Percentiles rank a stretch among this genome's conserved stretches.
phyloP scores from a whole-genome alignment of 2,329 filamentous ascomycete species.

The Pseudogymnoascus sp. region DNA sequence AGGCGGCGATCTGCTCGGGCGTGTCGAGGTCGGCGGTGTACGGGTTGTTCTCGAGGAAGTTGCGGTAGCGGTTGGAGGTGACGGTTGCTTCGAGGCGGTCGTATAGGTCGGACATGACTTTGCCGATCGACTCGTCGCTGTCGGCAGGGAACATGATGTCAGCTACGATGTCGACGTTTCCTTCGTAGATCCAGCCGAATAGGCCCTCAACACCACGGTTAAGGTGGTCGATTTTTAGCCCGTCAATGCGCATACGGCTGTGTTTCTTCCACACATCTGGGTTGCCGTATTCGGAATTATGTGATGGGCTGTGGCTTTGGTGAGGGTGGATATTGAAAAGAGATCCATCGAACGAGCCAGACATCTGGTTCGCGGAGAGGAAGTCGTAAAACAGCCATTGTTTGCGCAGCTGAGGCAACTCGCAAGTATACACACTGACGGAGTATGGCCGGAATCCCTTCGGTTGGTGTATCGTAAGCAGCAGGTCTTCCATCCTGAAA shows the following conservation, averaged over 20 bases:
- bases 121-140: conserved; percentile 78
- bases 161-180: conserved; percentile 91
- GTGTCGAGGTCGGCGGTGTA: conserved; percentile 26
- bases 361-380: conserved; percentile 90
- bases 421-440: conserved; percentile 91
- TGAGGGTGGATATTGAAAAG: conserved; percentile 95
- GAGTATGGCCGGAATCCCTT: conserved; percentile 88
- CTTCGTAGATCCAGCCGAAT: conserved; percentile 96
- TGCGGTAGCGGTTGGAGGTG: conserved; percentile 62
- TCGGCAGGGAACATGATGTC: conserved; percentile 93
- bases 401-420: conserved; percentile 84
- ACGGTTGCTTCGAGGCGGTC: conserved; percentile 92
- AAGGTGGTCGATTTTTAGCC: conserved; percentile 88
- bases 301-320: conserved; percentile 74
- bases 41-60: conserved; percentile 46
- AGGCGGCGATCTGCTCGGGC: conserved; percentile 21
- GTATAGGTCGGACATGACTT: conserved; percentile 96
- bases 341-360: conserved; percentile 88
- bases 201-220: conserved; percentile 89
- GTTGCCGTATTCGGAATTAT: conserved; percentile 55
- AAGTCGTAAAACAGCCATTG: conserved; percentile 99
- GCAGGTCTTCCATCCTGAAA: conserved; percentile 90
- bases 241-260: conserved; percentile 84
- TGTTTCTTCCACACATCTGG: conserved; percentile 88
- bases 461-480: conserved; percentile 88